A percentile compares a stretch with the other conserved stretches of the same genome.
These are phyloP conservation scores for Neopestalotiopsis sp. DNA, from an alignment of 2,329 filamentous ascomycete genomes.

Conservation along the genomic window DNA sequence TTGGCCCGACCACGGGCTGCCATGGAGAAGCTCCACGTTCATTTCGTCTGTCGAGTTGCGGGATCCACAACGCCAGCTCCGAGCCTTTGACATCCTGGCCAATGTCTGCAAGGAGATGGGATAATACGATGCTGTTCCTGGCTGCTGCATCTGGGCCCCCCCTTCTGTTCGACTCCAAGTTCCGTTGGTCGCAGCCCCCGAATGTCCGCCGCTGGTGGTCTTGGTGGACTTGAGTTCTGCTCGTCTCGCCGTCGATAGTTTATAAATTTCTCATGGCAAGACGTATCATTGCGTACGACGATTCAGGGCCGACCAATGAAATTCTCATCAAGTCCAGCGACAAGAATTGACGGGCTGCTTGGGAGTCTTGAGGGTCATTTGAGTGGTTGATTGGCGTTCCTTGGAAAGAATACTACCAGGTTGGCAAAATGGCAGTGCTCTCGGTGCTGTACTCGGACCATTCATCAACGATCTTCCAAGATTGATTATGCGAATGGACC, in stretches of 20 bases:
- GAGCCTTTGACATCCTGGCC: background rate
- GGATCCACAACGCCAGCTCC: constrained; percentile 1
- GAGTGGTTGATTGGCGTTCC: background rate
- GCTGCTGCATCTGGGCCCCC: background rate
- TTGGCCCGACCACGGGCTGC: constrained; percentile 1
- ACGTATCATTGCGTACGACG: background rate
- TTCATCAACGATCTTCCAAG: constrained; percentile 1
- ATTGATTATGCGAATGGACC: background rate
- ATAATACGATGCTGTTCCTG: background rate
- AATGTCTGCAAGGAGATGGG: background rate
- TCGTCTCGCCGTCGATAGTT: background rate
- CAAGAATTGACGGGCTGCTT: background rate
- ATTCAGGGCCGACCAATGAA: background rate
- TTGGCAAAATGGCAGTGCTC: background rate
- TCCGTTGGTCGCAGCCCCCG: background rate
- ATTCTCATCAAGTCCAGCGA: background rate
- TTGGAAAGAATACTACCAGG: background rate
- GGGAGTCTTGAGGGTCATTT: background rate
- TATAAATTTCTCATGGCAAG: background rate
- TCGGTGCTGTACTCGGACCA: background rate
- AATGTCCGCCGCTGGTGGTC: background rate
- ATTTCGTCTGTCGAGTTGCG: constrained; percentile 18
- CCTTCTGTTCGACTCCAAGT: background rate
- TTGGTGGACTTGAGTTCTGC: background rate
- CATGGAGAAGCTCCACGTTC: constrained; percentile 14